phyloP scores from a whole-genome alignment of 83 land plant genomes.

The Diphasiastrum complanatum region DNA sequence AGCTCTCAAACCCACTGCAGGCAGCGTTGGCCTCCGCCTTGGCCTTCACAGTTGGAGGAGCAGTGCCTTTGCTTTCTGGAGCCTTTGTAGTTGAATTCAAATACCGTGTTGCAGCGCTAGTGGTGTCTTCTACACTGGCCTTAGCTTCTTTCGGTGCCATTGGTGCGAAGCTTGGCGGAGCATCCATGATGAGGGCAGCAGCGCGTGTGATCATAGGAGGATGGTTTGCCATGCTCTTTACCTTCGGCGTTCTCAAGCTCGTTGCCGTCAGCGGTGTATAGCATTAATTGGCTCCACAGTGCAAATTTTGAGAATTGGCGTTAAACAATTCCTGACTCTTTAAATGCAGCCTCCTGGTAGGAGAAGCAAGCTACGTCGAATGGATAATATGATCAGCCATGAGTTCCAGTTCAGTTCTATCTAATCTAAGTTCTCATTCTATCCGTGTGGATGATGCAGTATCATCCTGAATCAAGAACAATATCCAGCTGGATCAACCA shows the following conservation, averaged over 20 bases:
- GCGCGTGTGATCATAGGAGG: constrained; percentile 9
- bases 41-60: constrained; percentile 14
- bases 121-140: constrained; percentile 7
- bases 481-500: too few relatives aligned
- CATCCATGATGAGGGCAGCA: neutral
- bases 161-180: constrained; percentile 12
- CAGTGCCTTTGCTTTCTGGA: constrained; percentile 13
- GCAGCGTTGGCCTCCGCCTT: constrained; percentile 3
- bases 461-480: too few relatives aligned
- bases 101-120: neutral
- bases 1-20: constrained; percentile 2
- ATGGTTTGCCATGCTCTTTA: constrained; percentile 20
- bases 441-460: too few relatives aligned
- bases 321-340: too few relatives aligned
- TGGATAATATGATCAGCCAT: too few relatives aligned
- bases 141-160: constrained; percentile 10
- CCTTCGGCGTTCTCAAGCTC: constrained; percentile 10
- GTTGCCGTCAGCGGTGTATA: too few relatives aligned
- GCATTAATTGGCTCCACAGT: too few relatives aligned
- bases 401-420: too few relatives aligned
- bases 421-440: too few relatives aligned
- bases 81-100: neutral
- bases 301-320: too few relatives aligned
- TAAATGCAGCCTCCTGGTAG: too few relatives aligned
- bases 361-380: too few relatives aligned